Evolutionary conservation across 495 filamentous ascomycete species (phyloP), one percentile per base, ranked within the genome.

Genomic region (Aspergillus nidulans): DNA sequence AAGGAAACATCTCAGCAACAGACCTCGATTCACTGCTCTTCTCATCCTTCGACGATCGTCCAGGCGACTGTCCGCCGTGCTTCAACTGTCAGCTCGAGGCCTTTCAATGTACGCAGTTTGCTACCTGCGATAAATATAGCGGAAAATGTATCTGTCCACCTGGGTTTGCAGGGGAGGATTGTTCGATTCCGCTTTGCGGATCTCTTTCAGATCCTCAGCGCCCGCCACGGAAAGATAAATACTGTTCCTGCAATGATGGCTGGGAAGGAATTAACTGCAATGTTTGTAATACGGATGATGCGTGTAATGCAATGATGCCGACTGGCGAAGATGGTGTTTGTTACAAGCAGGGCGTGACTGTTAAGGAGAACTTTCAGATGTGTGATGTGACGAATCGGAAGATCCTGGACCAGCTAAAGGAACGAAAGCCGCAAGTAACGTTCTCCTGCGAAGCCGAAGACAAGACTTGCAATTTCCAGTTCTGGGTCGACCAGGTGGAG

Each of bases 181-280:
- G 94, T 62, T 80, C 92, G 8, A 70, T 84, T 57, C 94, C 94
- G 32, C 80, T 92, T 9, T 98, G 94, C 67, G 94, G 90, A 42
- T 90, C 91, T n/a, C 78, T 97, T 19, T 81, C 87, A 16, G 86
- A 88, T 61, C 75, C 75, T 52, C 82, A 96, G 56, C 82, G 94
- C 60, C 76, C 85, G 15, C 81, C 84, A 57, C 81, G 92, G 63
- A 68, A 82, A 40, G 82, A 78, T 41, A 76, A 84, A 15, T 72
- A 77, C 30, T 98, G 94, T 71, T 73, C 92, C 23, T 98, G 94
- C 71, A 85, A 91, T 57, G 90, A 96, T 28, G 94, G 95, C 44
- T 98, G 94, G 94, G 82, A 81, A n/a, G 94, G 94, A 57, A 92
- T 97, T 71, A 98, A 98, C 77, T 98, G 94, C 80, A 98, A 98